Evolutionary conservation across 345 rosid genomes (phyloP).

Genomic region (Passiflora organensis): DNA sequence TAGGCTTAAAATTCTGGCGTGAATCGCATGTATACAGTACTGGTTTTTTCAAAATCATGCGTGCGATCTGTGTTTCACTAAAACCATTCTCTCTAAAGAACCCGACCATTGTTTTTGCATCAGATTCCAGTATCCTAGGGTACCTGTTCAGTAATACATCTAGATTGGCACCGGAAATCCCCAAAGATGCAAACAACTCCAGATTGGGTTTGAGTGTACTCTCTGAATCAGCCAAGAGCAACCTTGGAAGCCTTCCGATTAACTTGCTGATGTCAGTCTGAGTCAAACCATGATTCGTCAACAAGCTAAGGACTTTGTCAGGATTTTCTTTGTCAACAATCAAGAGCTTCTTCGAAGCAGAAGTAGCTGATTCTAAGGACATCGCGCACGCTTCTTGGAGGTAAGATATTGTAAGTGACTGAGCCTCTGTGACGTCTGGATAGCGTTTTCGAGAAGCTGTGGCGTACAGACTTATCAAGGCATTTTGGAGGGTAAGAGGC

Average conservation of each 20-base stretch:
- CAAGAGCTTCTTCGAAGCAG: constrained; percentile 16
- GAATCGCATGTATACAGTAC: not conserved
- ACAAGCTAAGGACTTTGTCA: constrained; percentile 1
- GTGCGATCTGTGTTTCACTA: constrained; percentile 2
- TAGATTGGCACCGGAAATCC: not conserved
- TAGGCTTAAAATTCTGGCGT: constrained; percentile 11
- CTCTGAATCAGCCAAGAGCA: constrained; percentile 5
- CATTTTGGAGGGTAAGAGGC: not conserved
- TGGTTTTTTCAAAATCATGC: constrained; percentile 9
- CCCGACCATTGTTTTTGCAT: not conserved
- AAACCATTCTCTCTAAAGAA: constrained; percentile 14
- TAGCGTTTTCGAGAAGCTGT: not conserved
- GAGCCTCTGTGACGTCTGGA: not conserved
- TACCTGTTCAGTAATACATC: not conserved
- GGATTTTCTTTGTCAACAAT: not conserved
- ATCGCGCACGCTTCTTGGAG: constrained; percentile 4
- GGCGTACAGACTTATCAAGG: not conserved
- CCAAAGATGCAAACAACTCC: constrained; percentile 10
- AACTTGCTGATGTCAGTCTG: constrained; percentile 3
- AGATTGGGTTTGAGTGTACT: constrained; percentile 6
- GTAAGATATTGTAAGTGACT: constrained; percentile 1
- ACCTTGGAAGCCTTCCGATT: not conserved
- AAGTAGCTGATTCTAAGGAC: constrained; percentile 11
- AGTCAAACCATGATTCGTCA: constrained; percentile 4
- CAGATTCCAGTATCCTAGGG: constrained; percentile 1